Base-by-base conservation (phyloP, 139 green algal genomes). In the Eudorina sp. region DNA sequence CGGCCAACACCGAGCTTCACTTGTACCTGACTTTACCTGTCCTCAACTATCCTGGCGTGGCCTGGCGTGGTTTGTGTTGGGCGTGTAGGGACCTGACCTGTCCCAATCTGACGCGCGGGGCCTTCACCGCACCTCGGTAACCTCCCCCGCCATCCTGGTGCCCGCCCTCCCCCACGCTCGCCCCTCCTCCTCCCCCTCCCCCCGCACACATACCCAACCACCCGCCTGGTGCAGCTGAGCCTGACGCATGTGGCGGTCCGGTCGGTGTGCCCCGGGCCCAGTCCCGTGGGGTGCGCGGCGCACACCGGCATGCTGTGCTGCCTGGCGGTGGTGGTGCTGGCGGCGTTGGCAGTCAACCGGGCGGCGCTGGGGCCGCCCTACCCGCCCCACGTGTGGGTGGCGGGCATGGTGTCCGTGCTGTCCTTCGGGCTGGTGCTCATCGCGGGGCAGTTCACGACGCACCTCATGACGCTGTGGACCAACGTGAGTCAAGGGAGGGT, bases 151-250 rank as follows among this genome's bases (percentile, higher is more conserved):
- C 68, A 29, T 36, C 51, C 3, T 3, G 8, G 4, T 14, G 19
- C 38, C 29, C 14, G 11, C 16, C 3, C 36, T 14, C 7, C 31
- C 4, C 16, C 19, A 29, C 68, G 9, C 68, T 11, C 36, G n/a
- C n/a, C n/a, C 38, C 68, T 53, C 19, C 16, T 11, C 36, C n/a
- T 31, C 68, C 36, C 18, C 38, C 8, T 0, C 68, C 36, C 68
- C 36, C 11, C 68, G 16, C 27, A 21, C 19, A n/a, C n/a, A n/a
- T n/a, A n/a, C n/a, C n/a, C n/a, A n/a, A n/a, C n/a, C n/a, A n/a
- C n/a, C n/a, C n/a, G n/a, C n/a, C n/a, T n/a, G n/a, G 58, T n/a
- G 34, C 80, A 86, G 80, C 62, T 86, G n/a, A 43, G 29, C 43
- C n/a, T 86, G 27, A 41, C 80, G 19, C 62, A 48, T 25, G 16